Conservation (phyloP, 78 protist genomes). For the Dictyostelium purpureum region DNA sequence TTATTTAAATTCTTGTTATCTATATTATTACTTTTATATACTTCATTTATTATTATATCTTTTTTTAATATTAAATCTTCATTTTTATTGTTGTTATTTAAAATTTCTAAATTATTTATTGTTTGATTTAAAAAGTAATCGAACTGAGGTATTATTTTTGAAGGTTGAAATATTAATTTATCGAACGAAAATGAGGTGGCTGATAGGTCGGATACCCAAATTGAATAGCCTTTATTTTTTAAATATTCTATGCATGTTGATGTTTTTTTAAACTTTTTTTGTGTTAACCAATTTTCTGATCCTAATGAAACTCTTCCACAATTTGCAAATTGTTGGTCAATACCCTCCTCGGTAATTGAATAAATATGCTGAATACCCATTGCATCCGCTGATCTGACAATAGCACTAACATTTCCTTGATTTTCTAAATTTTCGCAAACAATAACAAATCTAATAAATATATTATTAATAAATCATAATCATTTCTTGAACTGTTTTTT, state of each 20-base stretch:
- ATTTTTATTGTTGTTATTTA: neutral
- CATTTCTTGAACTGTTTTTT: neutral
- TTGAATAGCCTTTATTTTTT: conserved; percentile 1
- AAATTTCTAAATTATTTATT: neutral
- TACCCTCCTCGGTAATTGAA: neutral
- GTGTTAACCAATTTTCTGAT: conserved; percentile 32
- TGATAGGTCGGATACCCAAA: conserved; percentile 67
- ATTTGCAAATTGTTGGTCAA: neutral
- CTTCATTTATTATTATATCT: neutral
- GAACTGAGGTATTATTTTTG: neutral
- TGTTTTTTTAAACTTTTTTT: neutral
- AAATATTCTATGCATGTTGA: conserved; percentile 19
- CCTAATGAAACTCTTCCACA: conserved; percentile 7
- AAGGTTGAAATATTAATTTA: neutral
- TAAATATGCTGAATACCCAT: conserved; percentile 56
- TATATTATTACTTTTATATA: neutral
- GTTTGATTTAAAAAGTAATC: neutral
- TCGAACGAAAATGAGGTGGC: conserved; percentile 13
- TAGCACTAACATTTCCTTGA: conserved; percentile 47
- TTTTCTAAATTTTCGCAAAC: conserved; percentile 24
- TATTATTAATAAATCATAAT: no score
- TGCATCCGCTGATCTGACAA: conserved; percentile 51
- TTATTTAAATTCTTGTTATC: neutral
- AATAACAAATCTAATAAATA: conserved; percentile 10
- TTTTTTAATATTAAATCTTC: neutral